Base-by-base conservation (phyloP, 2,329 filamentous ascomycete genomes). In the Elsinoe arachidis region DNA sequence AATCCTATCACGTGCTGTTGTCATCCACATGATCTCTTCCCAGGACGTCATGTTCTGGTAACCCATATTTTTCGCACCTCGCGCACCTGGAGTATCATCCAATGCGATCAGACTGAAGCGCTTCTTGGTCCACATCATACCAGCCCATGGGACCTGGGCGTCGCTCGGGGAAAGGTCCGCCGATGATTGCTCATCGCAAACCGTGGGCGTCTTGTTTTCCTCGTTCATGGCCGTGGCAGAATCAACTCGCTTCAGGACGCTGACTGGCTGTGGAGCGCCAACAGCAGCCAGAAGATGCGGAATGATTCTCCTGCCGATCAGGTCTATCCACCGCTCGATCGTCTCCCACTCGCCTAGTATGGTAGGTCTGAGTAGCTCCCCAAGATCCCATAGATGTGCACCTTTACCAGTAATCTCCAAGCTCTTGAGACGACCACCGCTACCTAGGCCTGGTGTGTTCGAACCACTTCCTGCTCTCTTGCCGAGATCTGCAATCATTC, bases 321-420 rank as follows among this genome's bases (percentile, higher is more conserved):
- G 19, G 5, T 43, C 53, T 11, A 44, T 30, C 53, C 53, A 55
- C 10, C 2, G 21, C 12, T 19, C 26, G 11, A 55, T 44, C 5
- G 53, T 55, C 21, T 55, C 35, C 53, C 53, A 55, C 38, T 55
- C 39, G 10, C 53, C 53, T 11, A 35, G n/a, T 5, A 26, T 14
- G 5, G 53, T 55, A 34, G 53, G 53, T 26, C 53, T 19, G 19
- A 55, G 21, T 1, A 41, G 17, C 35, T 55, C 53, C 17, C 53
- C 53, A n/a, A 55, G 38, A 34, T 55, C 53, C 53, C 53, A 55
- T 14, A 55, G 14, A 23, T 55, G 53, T 10, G 38, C 53, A 30
- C 53, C 53, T 12, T 55, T 17, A 6, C 53, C 53, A 6, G 37
- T 43, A 11, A 55, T 44, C 19, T 44, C 19, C 35, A 55, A 23